These are phyloP conservation scores for Stephanodiscus minutulus DNA, from an alignment of 108 stramenopile species.

Conservation along the genomic window DNA sequence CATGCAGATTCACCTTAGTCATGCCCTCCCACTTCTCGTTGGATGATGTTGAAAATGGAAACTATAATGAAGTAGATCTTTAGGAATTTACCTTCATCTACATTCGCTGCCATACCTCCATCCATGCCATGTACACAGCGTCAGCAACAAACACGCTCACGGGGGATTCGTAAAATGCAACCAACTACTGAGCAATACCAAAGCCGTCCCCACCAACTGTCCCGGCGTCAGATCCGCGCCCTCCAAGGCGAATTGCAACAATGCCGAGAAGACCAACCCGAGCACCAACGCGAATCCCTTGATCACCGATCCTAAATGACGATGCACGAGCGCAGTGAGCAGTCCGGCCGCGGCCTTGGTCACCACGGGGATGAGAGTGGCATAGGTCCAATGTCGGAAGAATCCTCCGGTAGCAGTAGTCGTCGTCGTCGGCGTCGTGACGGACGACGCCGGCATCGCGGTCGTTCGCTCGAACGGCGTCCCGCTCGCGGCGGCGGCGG, in stretches of 20 bases:
- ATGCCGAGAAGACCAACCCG: slow-evolving; percentile 57
- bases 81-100: too few species aligned
- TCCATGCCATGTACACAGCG: too few species aligned
- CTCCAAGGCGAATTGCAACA: slow-evolving; percentile 53
- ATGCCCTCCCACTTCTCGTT: too few species aligned
- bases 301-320: slow-evolving; percentile 65
- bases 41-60: too few species aligned
- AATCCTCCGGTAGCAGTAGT: background rate
- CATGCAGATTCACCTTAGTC: too few species aligned
- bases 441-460: too few species aligned
- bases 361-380: slow-evolving; percentile 46
- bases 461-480: too few species aligned
- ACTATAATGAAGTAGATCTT: too few species aligned
- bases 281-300: slow-evolving; percentile 73
- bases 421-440: background rate
- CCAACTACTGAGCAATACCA: slow-evolving; percentile 60
- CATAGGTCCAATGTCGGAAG: slow-evolving; percentile 30
- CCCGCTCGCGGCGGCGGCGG: background rate
- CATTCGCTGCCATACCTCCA: too few species aligned
- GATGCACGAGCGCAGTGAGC: slow-evolving; percentile 73
- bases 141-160: too few species aligned
- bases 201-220: slow-evolving; percentile 52
- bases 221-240: slow-evolving; percentile 45
- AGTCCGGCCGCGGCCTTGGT: slow-evolving; percentile 72
- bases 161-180: slow-evolving; percentile 55